phyloP scores from a whole-genome alignment of 148 eudicot genomes.

The Amaranthus palmeri region DNA sequence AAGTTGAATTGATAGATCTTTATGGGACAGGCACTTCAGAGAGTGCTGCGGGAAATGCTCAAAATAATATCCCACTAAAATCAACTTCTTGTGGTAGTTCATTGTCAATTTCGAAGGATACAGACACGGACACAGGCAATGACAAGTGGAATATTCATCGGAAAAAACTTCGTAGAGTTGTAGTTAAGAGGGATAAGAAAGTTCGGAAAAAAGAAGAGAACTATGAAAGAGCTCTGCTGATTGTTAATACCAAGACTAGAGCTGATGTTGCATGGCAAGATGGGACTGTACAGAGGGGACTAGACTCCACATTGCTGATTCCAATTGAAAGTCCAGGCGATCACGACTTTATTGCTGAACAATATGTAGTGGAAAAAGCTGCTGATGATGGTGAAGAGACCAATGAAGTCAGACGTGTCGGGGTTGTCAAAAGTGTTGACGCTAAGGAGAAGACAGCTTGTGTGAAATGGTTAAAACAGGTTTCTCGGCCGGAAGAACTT shows the following conservation, averaged over 20 bases:
- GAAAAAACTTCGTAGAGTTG: slow-evolving; percentile 89
- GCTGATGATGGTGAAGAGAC: slow-evolving; percentile 58
- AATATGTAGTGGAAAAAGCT: slow-evolving; percentile 91
- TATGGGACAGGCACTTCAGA: slow-evolving; percentile 34
- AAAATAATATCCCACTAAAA: slow-evolving; percentile 31
- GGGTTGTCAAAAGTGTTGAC: slow-evolving; percentile 88
- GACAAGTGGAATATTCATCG: slow-evolving; percentile 78
- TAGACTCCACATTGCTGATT: slow-evolving; percentile 64
- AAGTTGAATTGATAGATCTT: slow-evolving; percentile 38
- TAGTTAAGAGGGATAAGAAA: slow-evolving; percentile 75
- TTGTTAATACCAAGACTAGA: slow-evolving; percentile 61
- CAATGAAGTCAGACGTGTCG: slow-evolving; percentile 69
- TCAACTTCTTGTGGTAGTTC: slow-evolving; percentile 51
- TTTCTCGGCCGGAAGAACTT: slow-evolving; percentile 75
- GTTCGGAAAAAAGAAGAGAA: slow-evolving; percentile 70
- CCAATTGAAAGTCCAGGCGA: slow-evolving; percentile 93
- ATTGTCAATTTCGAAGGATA: slow-evolving; percentile 53
- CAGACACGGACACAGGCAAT: slow-evolving; percentile 48
- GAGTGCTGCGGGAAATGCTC: slow-evolving; percentile 31
- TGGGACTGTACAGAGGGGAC: slow-evolving; percentile 51
- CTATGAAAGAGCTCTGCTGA: slow-evolving; percentile 75
- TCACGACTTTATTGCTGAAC: slow-evolving; percentile 93
- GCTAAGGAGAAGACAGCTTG: slow-evolving; percentile 90
- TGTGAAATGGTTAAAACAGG: slow-evolving; percentile 87
- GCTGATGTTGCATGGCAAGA: slow-evolving; percentile 96